phyloP scores from a whole-genome alignment of 495 filamentous ascomycete species.

The Usnea hakonensis region DNA sequence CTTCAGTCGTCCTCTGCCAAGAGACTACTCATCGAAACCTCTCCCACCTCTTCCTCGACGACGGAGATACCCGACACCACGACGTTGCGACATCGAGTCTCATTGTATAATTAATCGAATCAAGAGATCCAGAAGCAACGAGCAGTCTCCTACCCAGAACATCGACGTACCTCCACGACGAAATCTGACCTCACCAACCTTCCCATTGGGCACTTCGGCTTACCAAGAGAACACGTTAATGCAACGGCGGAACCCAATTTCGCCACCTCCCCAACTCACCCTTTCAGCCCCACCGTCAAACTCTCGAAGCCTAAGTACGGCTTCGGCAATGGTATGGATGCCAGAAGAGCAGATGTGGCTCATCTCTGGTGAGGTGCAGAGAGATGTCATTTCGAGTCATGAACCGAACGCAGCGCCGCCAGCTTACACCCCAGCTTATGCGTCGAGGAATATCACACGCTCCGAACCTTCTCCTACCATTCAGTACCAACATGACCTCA shows the following conservation, averaged over 20 bases:
- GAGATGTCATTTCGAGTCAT: constrained; percentile 4
- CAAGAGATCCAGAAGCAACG: constrained; percentile 17
- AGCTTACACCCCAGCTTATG: constrained; percentile 6
- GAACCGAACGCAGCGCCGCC: constrained; percentile 11
- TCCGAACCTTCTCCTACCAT: constrained; percentile 17
- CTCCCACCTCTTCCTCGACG: constrained; percentile 20
- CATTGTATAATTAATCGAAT: constrained; percentile 22
- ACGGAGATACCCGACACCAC: constrained; percentile 7
- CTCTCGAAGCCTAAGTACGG: constrained; percentile 5
- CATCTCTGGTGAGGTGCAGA: constrained; percentile 11
- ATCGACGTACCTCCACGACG: background rate
- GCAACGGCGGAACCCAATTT: constrained; percentile 18
- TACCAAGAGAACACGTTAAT: constrained; percentile 14
- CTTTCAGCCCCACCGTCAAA: constrained; percentile 19
- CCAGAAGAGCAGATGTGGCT: constrained; percentile 28
- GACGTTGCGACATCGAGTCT: constrained; percentile 15
- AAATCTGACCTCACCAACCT: background rate
- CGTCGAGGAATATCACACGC: constrained; percentile 9
- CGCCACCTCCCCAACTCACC: constrained; percentile 18
- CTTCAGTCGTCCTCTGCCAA: constrained; percentile 10
- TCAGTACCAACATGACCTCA: constrained; percentile 10
- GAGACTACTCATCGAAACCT: constrained; percentile 13
- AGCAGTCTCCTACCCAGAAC: background rate
- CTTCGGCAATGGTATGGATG: constrained; percentile 26
- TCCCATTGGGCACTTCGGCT: background rate